Evolutionary conservation across 306 rosid species (phyloP).

Genomic region (Gleditsia sinensis): DNA sequence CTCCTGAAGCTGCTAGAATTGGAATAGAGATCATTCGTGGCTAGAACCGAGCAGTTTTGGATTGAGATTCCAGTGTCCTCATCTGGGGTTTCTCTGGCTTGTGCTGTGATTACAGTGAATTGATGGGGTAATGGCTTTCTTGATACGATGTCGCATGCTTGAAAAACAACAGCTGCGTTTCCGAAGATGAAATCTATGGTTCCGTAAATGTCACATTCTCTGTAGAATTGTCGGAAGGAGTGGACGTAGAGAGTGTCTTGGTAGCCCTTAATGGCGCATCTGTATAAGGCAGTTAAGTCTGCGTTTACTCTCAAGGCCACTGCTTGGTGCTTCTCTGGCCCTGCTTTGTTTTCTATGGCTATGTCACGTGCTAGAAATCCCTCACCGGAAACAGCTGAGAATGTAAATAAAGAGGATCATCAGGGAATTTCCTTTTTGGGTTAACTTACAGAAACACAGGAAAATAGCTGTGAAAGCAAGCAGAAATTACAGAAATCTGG

Average conservation of each 20-base stretch:
- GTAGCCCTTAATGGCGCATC: slow-evolving; percentile 58
- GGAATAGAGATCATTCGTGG: slow-evolving; percentile 48
- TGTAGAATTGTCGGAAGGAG: slow-evolving; percentile 78
- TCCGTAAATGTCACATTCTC: slow-evolving; percentile 80
- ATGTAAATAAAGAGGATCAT: not conserved
- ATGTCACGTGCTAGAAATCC: slow-evolving; percentile 84
- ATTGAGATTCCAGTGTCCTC: slow-evolving; percentile 80
- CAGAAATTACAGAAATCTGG: not conserved
- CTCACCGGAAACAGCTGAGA: slow-evolving; percentile 75
- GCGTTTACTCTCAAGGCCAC: slow-evolving; percentile 77
- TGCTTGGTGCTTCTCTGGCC: slow-evolving; percentile 78
- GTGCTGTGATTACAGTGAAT: slow-evolving; percentile 71
- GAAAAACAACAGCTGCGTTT: slow-evolving; percentile 76
- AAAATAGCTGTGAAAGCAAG: not conserved
- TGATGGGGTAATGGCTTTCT: slow-evolving; percentile 65
- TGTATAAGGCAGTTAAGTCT: slow-evolving; percentile 66
- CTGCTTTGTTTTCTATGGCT: slow-evolving; percentile 65
- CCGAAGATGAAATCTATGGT: slow-evolving; percentile 83
- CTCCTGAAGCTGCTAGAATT: slow-evolving; percentile 47
- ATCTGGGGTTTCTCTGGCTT: slow-evolving; percentile 59
- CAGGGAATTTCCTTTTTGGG: not conserved
- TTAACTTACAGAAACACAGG: not conserved
- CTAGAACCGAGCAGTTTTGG: slow-evolving; percentile 68
- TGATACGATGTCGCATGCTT: slow-evolving; percentile 55
- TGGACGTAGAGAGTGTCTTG: slow-evolving; percentile 78